phyloP scores from a whole-genome alignment of 768 basidiomycete species.

The Leucocoprinus leucothites region DNA sequence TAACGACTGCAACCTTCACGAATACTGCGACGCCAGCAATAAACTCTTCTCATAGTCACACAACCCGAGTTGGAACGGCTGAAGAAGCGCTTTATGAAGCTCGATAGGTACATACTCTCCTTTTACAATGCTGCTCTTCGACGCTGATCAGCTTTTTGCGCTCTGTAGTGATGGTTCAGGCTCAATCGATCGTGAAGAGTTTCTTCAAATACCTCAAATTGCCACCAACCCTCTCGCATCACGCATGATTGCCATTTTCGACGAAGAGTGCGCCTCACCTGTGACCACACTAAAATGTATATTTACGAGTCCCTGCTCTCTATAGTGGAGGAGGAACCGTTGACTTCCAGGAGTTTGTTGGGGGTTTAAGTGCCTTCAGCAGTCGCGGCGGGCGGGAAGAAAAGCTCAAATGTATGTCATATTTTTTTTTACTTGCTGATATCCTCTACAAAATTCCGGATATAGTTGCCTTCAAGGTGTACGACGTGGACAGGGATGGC shows the following conservation, averaged over 20 bases:
- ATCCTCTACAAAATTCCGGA: not conserved
- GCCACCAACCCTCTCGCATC: constrained; percentile 96
- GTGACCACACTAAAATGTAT: not conserved
- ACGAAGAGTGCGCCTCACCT: constrained; percentile 83
- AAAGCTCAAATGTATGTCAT: constrained; percentile 83
- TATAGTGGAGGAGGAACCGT: constrained; percentile 94
- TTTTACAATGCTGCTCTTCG: not conserved
- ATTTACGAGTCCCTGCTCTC: constrained; percentile 6
- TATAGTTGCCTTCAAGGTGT: constrained; percentile 98
- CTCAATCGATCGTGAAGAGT: constrained; percentile 98
- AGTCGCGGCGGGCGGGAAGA: constrained; percentile 96
- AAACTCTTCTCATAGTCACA: constrained; percentile 62
- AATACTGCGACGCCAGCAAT: constrained; percentile 14
- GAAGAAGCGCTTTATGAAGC: constrained; percentile 99
- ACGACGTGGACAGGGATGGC: constrained; percentile 97
- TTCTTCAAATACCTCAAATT: constrained; percentile 98
- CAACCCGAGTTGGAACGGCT: constrained; percentile 90
- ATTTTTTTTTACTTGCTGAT: not conserved
- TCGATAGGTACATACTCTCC: constrained; percentile 65
- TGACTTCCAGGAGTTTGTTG: constrained; percentile 99
- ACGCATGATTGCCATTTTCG: constrained; percentile 99
- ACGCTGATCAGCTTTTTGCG: not conserved
- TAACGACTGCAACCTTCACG: not conserved
- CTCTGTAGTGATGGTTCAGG: constrained; percentile 84
- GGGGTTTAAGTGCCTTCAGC: constrained; percentile 95